phyloP scores from a whole-genome alignment of 257 asterid genomes.

The Forsythia suspensa region DNA sequence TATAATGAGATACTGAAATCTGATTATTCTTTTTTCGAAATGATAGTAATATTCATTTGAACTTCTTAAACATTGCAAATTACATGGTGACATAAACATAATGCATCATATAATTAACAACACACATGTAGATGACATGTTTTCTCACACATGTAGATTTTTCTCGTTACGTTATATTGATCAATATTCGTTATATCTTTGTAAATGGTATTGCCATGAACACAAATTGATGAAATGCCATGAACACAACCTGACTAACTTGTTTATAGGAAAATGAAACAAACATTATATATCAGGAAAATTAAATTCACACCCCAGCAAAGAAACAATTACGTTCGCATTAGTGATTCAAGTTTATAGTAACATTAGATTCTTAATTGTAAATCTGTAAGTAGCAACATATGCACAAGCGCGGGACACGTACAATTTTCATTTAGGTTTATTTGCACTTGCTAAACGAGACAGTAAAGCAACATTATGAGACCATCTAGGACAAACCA shows the following conservation, averaged over 20 bases:
- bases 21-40: background rate
- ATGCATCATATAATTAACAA: background rate
- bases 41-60: background rate
- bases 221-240: no score
- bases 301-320: background rate
- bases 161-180: no score
- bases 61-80: background rate
- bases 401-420: slow-evolving; percentile 27
- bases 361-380: background rate
- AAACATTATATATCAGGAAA: background rate
- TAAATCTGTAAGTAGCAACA: slow-evolving; percentile 23
- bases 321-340: background rate
- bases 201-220: no score
- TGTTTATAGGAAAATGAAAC: no score
- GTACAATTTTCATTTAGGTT: slow-evolving; percentile 24
- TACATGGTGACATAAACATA: background rate
- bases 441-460: slow-evolving; percentile 18
- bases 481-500: slow-evolving; percentile 15
- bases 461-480: slow-evolving; percentile 12
- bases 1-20: background rate
- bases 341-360: background rate
- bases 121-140: background rate
- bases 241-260: background rate
- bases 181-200: no score
- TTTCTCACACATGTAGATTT: no score